Evolutionary conservation across 2,329 filamentous ascomycete genomes (phyloP).

Genomic region (Trichothecium roseum): DNA sequence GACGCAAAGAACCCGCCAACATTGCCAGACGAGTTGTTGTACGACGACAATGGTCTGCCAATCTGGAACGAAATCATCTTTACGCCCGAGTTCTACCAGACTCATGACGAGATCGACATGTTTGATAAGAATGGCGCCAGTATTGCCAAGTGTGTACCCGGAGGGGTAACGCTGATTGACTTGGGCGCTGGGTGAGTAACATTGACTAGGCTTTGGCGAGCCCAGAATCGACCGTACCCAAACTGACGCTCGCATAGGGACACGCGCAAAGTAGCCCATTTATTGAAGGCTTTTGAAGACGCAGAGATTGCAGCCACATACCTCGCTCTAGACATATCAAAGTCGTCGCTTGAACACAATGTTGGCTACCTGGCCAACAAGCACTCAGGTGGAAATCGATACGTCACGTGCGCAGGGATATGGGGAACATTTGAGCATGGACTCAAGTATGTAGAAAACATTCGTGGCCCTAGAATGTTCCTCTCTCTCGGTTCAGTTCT

Average conservation of each 20-base stretch:
- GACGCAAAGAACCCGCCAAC: constrained; percentile 14
- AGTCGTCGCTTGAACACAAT: constrained; percentile 22
- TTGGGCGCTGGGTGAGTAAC: constrained; percentile 29
- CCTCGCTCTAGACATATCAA: constrained; percentile 29
- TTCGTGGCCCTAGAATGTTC: constrained; percentile 23
- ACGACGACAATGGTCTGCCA: constrained; percentile 24
- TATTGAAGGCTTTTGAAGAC: constrained; percentile 23
- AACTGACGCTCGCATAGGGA: constrained; percentile 17
- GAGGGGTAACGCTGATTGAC: constrained; percentile 25
- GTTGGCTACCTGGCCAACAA: constrained; percentile 18
- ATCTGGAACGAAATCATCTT: constrained; percentile 32
- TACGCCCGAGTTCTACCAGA: constrained; percentile 28
- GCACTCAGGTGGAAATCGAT: constrained; percentile 14
- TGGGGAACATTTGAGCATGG: constrained; percentile 29
- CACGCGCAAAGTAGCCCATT: constrained; percentile 27
- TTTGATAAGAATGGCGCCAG: constrained; percentile 23
- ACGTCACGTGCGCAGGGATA: constrained; percentile 23
- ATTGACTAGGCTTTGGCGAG: neutral
- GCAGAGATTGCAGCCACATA: constrained; percentile 19
- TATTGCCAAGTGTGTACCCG: constrained; percentile 17
- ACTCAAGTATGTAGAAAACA: constrained; percentile 17
- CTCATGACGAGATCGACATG: constrained; percentile 26
- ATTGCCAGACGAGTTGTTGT: constrained; percentile 29
- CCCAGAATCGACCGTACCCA: neutral
- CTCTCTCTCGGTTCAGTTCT: constrained; percentile 30